Conservation (phyloP, 2,329 filamentous ascomycete species). For the Lecanicillium sp. region DNA sequence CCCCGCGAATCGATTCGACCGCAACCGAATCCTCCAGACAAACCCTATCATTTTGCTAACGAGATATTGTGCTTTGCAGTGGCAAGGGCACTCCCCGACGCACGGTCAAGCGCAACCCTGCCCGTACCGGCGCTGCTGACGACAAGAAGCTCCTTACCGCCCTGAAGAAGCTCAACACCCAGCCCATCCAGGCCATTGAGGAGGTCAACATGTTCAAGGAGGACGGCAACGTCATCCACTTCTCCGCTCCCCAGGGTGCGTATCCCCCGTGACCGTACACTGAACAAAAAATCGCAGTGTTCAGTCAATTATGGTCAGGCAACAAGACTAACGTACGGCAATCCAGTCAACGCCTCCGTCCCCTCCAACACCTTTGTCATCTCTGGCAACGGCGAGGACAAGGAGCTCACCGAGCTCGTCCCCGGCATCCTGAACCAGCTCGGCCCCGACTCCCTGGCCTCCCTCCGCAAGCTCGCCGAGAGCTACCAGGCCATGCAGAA, state of each 20-base stretch:
- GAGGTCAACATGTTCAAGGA: slow-evolving; percentile 99
- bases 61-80: slow-evolving; percentile 32
- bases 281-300: too few species aligned
- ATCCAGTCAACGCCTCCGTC: slow-evolving; percentile 85
- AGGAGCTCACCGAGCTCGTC: slow-evolving; percentile 98
- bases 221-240: slow-evolving; percentile 99
- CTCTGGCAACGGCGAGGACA: slow-evolving; percentile 98
- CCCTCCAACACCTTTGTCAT: slow-evolving; percentile 99
- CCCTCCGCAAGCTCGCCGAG: slow-evolving; percentile 96
- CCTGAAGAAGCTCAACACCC: slow-evolving; percentile 99
- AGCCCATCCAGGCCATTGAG: slow-evolving; percentile 99
- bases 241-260: slow-evolving; percentile 93
- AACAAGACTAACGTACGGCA: slow-evolving; percentile 11
- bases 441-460: slow-evolving; percentile 93
- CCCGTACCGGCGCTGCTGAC: slow-evolving; percentile 80
- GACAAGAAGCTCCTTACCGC: slow-evolving; percentile 99
- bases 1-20: slow-evolving; percentile 3
- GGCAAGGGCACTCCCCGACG: slow-evolving; percentile 97
- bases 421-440: slow-evolving; percentile 99
- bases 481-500: slow-evolving; percentile 99
- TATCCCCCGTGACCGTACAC: too few species aligned
- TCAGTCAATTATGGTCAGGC: slow-evolving; percentile 18
- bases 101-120: slow-evolving; percentile 97
- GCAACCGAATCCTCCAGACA: slow-evolving; percentile 7
- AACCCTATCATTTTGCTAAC: slow-evolving; percentile 20